phyloP scores from a whole-genome alignment of 768 basidiomycete genomes.

The Termitomyces sp. region DNA sequence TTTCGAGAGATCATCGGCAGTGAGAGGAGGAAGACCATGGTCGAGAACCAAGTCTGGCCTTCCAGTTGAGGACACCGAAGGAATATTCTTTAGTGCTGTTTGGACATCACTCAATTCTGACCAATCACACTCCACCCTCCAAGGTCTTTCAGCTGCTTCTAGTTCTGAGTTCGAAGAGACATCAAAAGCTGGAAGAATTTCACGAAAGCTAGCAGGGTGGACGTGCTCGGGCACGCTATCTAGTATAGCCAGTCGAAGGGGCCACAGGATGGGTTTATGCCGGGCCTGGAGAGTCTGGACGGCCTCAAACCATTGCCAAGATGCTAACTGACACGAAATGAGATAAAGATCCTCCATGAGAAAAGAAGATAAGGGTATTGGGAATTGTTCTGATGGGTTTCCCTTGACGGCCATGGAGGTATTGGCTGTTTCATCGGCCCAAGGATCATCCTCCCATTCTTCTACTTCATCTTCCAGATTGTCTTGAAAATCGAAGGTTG shows the following conservation, averaged over 20 bases:
- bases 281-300: slow-evolving; percentile 52
- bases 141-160: slow-evolving; percentile 22
- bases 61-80: slow-evolving; percentile 7
- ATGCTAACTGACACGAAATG: slow-evolving; percentile 62
- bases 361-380: slow-evolving; percentile 58
- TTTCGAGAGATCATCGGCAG: slow-evolving; percentile 43
- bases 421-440: slow-evolving; percentile 43
- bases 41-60: background rate
- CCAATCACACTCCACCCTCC: slow-evolving; percentile 56
- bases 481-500: slow-evolving; percentile 22
- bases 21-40: slow-evolving; percentile 22
- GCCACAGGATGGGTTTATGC: slow-evolving; percentile 57
- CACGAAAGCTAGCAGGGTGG: slow-evolving; percentile 53
- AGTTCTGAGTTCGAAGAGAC: slow-evolving; percentile 38
- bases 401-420: slow-evolving; percentile 22
- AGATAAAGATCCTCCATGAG: slow-evolving; percentile 51
- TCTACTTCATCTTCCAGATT: slow-evolving; percentile 47
- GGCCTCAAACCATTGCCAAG: slow-evolving; percentile 50
- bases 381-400: slow-evolving; percentile 26
- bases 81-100: slow-evolving; percentile 29
- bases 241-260: slow-evolving; percentile 63
- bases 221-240: slow-evolving; percentile 70
- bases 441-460: slow-evolving; percentile 78
- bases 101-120: slow-evolving; percentile 43
- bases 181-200: slow-evolving; percentile 62